A percentile compares a stretch with the other conserved stretches of the same genome.
Evolutionary conservation across 73 alveolate genomes (phyloP).

Genomic region (Breviolum minutum): DNA sequence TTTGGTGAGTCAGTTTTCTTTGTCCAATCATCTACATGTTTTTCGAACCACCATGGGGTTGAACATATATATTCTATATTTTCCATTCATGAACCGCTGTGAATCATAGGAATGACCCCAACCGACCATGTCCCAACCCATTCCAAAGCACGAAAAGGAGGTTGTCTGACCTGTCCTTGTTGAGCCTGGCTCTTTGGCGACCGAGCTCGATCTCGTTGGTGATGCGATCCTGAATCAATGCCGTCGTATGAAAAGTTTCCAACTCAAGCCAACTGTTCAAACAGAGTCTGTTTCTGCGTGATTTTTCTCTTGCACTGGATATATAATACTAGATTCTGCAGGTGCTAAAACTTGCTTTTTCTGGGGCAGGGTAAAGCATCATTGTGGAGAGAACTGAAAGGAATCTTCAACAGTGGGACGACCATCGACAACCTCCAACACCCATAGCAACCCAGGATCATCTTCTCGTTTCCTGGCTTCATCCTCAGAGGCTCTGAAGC

Average conservation of each 20-base stretch:
- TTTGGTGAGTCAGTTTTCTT: neutral
- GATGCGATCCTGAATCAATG: neutral
- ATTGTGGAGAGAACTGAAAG: too few species aligned
- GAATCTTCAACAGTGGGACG: too few species aligned
- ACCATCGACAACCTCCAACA: too few species aligned
- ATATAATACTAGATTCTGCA: too few species aligned
- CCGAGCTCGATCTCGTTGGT: conserved; percentile 58
- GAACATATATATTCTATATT: neutral
- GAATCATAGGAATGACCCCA: neutral
- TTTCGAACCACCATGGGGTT: neutral
- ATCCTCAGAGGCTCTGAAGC: neutral
- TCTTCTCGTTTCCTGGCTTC: conserved; percentile 17
- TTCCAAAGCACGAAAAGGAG: too few species aligned
- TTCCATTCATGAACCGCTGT: neutral
- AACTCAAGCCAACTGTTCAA: neutral
- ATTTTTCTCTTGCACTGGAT: too few species aligned
- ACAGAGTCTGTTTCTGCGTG: neutral
- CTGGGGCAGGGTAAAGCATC: too few species aligned
- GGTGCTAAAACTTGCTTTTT: too few species aligned
- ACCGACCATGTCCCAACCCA: neutral
- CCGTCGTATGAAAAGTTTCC: neutral
- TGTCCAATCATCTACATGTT: neutral
- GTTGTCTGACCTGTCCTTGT: too few species aligned
- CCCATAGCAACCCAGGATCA: neutral
- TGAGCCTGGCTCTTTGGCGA: neutral